Conservation (phyloP, 2,329 filamentous ascomycete species). For the Remersonia thermophila region DNA sequence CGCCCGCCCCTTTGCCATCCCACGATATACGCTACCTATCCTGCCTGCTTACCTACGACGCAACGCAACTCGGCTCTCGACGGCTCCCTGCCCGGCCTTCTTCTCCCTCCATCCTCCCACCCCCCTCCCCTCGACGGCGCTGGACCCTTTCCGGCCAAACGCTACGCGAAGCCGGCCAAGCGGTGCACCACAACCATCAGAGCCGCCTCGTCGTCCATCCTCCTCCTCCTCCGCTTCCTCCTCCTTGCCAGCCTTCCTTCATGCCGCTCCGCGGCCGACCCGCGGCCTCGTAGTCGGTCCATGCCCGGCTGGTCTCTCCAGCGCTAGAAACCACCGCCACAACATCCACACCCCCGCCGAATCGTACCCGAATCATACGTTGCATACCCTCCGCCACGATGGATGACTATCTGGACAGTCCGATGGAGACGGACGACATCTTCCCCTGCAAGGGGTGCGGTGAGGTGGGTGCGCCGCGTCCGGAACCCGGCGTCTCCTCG, state of each 20-base stretch:
- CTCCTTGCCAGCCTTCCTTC: not conserved
- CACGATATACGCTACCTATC: too few relatives aligned
- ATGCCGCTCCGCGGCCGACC: not conserved
- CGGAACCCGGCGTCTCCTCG: conserved; percentile 8
- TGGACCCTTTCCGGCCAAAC: not conserved
- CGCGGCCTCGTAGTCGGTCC: not conserved
- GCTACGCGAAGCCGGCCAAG: not conserved
- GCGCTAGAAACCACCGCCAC: not conserved
- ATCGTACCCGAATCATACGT: too few relatives aligned
- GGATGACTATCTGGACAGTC: conserved; percentile 50
- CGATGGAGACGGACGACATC: conserved; percentile 67
- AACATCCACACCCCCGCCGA: not conserved
- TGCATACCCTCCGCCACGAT: conserved; percentile 44
- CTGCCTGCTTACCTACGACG: too few relatives aligned
- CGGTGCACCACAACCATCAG: too few relatives aligned
- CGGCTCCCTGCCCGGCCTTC: too few relatives aligned
- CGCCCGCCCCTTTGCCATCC: too few relatives aligned
- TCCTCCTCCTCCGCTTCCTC: not conserved
- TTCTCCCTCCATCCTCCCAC: too few relatives aligned
- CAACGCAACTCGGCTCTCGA: too few relatives aligned
- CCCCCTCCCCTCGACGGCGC: too few relatives aligned
- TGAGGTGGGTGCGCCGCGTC: conserved; percentile 48
- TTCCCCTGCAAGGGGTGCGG: conserved; percentile 90
- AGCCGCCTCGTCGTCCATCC: not conserved
- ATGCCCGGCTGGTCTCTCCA: not conserved